These are phyloP conservation scores for Alternaria burnsii DNA, from an alignment of 2,329 filamentous ascomycete genomes.

Conservation along the genomic window DNA sequence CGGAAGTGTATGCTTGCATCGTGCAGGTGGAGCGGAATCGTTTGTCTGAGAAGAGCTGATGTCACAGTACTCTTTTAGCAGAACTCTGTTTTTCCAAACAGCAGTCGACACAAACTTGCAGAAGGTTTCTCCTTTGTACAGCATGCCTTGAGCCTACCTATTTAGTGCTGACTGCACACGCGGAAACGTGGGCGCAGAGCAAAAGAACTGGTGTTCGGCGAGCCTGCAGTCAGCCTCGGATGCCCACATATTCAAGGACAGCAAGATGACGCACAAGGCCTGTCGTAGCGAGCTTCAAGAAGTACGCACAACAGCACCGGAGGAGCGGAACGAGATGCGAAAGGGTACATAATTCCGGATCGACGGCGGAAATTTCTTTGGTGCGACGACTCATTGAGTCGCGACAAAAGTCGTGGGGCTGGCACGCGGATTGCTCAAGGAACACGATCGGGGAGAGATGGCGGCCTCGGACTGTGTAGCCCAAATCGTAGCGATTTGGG, in stretches of 20 bases:
- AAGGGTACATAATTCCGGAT: constrained; percentile 22
- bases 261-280: constrained; percentile 6
- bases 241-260: constrained; percentile 16
- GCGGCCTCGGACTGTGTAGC: constrained; percentile 12
- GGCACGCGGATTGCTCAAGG: constrained; percentile 12
- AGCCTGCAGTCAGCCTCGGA: constrained; percentile 7
- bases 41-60: not conserved
- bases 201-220: constrained; percentile 6
- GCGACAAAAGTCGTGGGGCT: constrained; percentile 19
- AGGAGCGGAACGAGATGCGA: constrained; percentile 22
- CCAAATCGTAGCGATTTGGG: constrained; percentile 21
- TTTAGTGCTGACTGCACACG: not conserved
- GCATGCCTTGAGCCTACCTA: not conserved
- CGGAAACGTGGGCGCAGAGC: not conserved
- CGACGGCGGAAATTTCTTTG: constrained; percentile 21
- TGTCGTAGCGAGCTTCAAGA: constrained; percentile 16
- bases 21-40: not conserved
- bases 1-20: constrained; percentile 11
- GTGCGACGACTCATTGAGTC: constrained; percentile 29
- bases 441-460: constrained; percentile 5
- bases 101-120: not conserved
- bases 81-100: constrained; percentile 1
- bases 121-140: constrained; percentile 1
- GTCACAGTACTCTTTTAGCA: constrained; percentile 1
- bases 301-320: constrained; percentile 26